phyloP scores from a whole-genome alignment of 352 stramenopile genomes.

The Pythium apleroticum region DNA sequence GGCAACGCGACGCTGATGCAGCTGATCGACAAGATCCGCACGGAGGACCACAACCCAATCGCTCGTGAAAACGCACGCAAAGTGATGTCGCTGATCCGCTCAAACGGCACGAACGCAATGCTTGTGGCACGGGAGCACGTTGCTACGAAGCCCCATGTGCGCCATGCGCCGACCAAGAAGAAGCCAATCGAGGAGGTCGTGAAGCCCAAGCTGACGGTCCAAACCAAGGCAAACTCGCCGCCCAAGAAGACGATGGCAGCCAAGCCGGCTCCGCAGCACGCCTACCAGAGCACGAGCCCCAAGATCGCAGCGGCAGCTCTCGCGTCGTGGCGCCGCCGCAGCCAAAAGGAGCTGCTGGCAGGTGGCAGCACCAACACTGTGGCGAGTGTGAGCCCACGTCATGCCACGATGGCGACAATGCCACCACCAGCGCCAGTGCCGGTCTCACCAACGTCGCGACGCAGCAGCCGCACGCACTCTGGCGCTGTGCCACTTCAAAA shows the following conservation, averaged over 20 bases:
- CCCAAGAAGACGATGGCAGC: background rate
- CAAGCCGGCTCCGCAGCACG: background rate
- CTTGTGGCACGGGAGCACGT: conserved; percentile 36
- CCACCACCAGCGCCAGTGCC: conserved; percentile 3
- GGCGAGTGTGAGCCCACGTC: background rate
- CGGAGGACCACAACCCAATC: conserved; percentile 39
- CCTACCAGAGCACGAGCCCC: conserved; percentile 18
- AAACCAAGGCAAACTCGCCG: conserved; percentile 3
- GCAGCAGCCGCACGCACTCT: background rate
- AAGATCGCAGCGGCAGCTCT: conserved; percentile 27
- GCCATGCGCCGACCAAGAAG: conserved; percentile 22
- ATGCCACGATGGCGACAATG: conserved; percentile 1
- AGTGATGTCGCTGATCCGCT: conserved; percentile 53
- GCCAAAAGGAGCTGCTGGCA: conserved; percentile 23
- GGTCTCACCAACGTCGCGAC: background rate
- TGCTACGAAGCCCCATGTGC: conserved; percentile 29
- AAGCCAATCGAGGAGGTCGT: background rate
- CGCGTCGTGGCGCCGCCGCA: conserved; percentile 26
- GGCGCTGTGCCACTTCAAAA: conserved; percentile 10
- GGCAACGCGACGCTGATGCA: conserved; percentile 30
- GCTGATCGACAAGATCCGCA: conserved; percentile 38
- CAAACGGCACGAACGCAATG: conserved; percentile 42
- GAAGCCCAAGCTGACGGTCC: conserved; percentile 10
- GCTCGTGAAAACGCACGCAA: conserved; percentile 53
- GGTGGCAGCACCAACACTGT: background rate